A percentile compares a stretch with the other conserved stretches of the same genome.
Conservation (phyloP, 495 filamentous ascomycete species). For the Recurvomyces mirabilis region DNA sequence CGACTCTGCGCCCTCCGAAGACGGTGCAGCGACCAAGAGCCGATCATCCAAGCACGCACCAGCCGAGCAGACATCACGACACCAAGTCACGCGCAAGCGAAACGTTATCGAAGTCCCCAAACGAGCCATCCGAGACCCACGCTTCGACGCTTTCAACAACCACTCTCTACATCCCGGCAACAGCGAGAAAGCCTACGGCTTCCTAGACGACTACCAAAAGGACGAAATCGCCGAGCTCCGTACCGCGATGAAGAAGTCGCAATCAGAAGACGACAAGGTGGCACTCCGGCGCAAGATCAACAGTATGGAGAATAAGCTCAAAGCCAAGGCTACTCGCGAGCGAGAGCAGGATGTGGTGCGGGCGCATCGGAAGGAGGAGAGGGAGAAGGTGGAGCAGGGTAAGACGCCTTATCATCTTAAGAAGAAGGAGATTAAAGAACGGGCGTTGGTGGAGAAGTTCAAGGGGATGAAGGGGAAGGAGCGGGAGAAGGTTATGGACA, state of each 20-base stretch:
- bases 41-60: conserved; percentile 83
- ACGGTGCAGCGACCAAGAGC: conserved; percentile 15
- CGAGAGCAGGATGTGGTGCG: conserved; percentile 51
- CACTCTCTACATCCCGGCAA: conserved; percentile 72
- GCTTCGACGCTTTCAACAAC: conserved; percentile 54
- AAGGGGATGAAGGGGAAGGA: conserved; percentile 69
- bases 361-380: conserved; percentile 70
- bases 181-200: conserved; percentile 71
- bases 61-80: conserved; percentile 65
- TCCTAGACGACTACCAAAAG: conserved; percentile 73
- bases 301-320: conserved; percentile 49
- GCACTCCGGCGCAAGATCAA: conserved; percentile 47
- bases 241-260: conserved; percentile 51
- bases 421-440: conserved; percentile 78
- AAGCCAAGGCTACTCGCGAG: conserved; percentile 55
- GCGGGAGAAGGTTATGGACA: conserved; percentile 66
- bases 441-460: conserved; percentile 66
- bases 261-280: conserved; percentile 51
- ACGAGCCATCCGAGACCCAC: conserved; percentile 62
- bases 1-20: conserved; percentile 26
- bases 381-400: conserved; percentile 67
- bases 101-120: conserved; percentile 50
- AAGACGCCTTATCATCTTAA: conserved; percentile 93
- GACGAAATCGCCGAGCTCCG: conserved; percentile 66
- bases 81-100: conserved; percentile 66